phyloP scores from a whole-genome alignment of 108 stramenopile genomes.

The Pseudonitzschia pungens region DNA sequence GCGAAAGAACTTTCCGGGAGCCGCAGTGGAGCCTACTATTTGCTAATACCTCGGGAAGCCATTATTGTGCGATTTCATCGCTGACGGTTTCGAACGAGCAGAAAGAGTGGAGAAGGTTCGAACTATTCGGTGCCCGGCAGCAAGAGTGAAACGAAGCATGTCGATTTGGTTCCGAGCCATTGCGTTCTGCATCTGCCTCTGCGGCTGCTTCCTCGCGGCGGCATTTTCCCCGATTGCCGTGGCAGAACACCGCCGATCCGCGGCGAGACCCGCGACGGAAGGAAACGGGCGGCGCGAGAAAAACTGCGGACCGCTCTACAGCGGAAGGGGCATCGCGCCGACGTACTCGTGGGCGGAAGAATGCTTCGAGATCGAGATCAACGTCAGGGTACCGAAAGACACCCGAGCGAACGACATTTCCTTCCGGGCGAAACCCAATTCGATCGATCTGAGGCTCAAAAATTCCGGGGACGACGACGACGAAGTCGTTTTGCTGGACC shows the following conservation, averaged over 20 bases:
- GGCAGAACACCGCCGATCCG: no score
- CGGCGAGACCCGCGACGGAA: no score
- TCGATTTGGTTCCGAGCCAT: neutral
- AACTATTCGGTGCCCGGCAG: no score
- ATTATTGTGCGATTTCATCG: no score
- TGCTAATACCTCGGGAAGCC: no score
- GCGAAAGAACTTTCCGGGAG: no score
- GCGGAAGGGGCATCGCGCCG: conserved; percentile 61
- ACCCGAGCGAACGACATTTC: conserved; percentile 65
- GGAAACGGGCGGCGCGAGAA: no score
- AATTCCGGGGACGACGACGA: neutral
- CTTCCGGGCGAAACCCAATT: conserved; percentile 55
- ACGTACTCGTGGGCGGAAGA: conserved; percentile 80
- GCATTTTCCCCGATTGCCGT: neutral
- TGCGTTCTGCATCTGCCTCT: neutral
- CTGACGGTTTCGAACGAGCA: no score
- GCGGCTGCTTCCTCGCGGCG: neutral
- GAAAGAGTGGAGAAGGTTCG: no score
- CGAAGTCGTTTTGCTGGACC: conserved; percentile 59
- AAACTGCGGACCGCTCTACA: conserved; percentile 16
- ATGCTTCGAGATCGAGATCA: conserved; percentile 80
- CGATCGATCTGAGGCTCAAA: conserved; percentile 50
- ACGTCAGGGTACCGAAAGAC: conserved; percentile 56
- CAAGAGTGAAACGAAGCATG: neutral
- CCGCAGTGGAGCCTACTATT: no score